phyloP scores from a whole-genome alignment of 371 early-diverging fungal species.

The Saksenaea vasiformis region DNA sequence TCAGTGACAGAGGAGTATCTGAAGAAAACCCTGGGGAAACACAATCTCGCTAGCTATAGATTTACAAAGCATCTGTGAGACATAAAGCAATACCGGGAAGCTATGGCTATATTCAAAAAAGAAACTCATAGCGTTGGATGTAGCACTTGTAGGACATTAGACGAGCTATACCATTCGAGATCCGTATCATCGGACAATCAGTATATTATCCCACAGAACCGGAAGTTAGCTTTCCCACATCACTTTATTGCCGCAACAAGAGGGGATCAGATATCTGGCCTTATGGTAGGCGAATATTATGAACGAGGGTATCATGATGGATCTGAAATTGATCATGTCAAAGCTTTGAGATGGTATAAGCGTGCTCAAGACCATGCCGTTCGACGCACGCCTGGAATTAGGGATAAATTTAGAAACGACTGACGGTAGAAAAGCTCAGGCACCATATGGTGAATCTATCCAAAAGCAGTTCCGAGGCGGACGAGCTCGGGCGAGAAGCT shows the following conservation, averaged over 20 bases:
- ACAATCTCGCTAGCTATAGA: not conserved
- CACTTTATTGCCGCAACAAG: not conserved
- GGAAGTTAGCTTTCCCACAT: conserved; percentile 13
- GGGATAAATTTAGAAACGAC: not conserved
- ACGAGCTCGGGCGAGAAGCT: conserved; percentile 12
- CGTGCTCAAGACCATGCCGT: not conserved
- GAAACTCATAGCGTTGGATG: not conserved
- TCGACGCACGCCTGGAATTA: too few relatives aligned
- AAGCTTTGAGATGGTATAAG: conserved; percentile 10
- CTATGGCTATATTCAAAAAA: not conserved
- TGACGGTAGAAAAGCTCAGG: conserved; percentile 17
- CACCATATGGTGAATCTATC: conserved; percentile 12
- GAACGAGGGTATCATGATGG: not conserved
- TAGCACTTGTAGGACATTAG: not conserved
- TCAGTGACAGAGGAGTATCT: too few relatives aligned
- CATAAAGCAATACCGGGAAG: not conserved
- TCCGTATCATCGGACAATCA: not conserved
- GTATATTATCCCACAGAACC: conserved; percentile 13
- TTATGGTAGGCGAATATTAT: conserved; percentile 18
- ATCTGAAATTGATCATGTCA: not conserved
- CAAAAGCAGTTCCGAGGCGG: not conserved
- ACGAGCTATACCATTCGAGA: not conserved
- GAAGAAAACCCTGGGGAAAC: too few relatives aligned
- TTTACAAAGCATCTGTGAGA: not conserved
- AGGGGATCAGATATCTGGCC: not conserved